Evolutionary conservation across 106 monocot species (phyloP), one percentile per base, ranked within the genome.

Genomic region (Narthecium ossifragum): DNA sequence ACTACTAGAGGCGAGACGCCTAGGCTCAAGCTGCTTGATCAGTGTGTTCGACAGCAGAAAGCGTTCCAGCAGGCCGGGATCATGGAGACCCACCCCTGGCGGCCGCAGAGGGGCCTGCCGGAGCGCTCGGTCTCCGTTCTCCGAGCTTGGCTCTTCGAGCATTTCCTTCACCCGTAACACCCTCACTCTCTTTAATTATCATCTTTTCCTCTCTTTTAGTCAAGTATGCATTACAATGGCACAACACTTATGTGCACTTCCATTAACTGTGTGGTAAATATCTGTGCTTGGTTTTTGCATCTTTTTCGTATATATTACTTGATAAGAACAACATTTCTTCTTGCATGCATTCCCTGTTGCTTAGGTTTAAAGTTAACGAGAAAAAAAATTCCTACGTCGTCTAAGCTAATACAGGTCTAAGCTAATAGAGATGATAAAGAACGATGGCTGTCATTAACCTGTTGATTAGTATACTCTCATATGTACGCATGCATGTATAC

Each of bases 131-230:
- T 93, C 6, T 71, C 78, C 6, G 53, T 88, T 30, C 84, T 93
- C 6, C 74, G 92, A 5, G 84, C 92, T 31, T 93, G 92, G 92
- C 85, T 88, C 51, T 93, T 93, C 61, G 92, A 93, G 46, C 92
- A 93, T 48, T 93, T 93, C 59, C 85, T 93, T 18, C 84, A 93
- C 46, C 92, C 88, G 88, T 93, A 84, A 55, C 17, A 56, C 50
- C 51, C 50, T 64, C 37, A 49, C 31, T 54, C 29, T 34, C 57
- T 62, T 13, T 49, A 29, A 14, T 27, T 21, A 26, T 10, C 36
- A 26, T 27, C 9, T n/a, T 24, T 31, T 34, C 46, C 36, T 37
- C 51, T 25, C 23, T 26, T 22, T 46, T 10, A 25, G 28, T 45
- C 46, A 25, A 26, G n/a, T n/a, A n/a, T n/a, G n/a, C n/a, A n/a